Base-by-base conservation (phyloP, 352 stramenopile species). In the Pseudoperonospora humuli region DNA sequence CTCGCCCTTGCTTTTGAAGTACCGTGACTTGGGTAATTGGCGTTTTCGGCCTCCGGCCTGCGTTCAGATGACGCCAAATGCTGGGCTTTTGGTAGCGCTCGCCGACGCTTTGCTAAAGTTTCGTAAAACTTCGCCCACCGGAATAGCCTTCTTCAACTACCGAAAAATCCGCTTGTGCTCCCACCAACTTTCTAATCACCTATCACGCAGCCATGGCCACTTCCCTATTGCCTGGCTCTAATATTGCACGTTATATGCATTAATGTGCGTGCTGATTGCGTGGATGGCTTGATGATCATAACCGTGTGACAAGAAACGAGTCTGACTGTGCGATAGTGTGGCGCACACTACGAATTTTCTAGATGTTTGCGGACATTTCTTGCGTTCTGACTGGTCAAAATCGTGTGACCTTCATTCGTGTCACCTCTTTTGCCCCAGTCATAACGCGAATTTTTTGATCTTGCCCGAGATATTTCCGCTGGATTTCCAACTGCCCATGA, bases 391-490 rank as follows among this genome's bases (percentile, higher is more conserved):
- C 48, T 64, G 54, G 49, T 23, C 15, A 8, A 49, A 37, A 37
- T 7, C 2, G 1, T 5, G 0, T 8, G 5, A 47, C 32, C 46
- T 43, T 47, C 47, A 57, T 35, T 57, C 47, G 10, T 5, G 1
- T 18, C 3, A n/a, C 3, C n/a, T 15, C 31, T 40, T 40, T 18
- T 34, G 28, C 53, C n/a, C n/a, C 53, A 61, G 18, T 61, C 19
- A 41, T 2, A 17, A 28, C 5, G 4, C 31, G 7, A 15, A 18
- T 54, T 53, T 19, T 15, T 35, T 35, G 9, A 48, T 48, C 18
- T 43, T 33, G 6, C 10, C 17, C 18, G 14, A 59, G 50, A 64
- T 61, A 61, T 60, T 64, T 23, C 20, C 38, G 20, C 55, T 64
- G 55, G 55, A 64, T 64, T 45, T 51, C 44, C 20, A 34, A 43